Evolutionary conservation across 164 flowering plant genomes (phyloP), one percentile per base, ranked within the genome.

Genomic region (Magnolia kwangsiensis): DNA sequence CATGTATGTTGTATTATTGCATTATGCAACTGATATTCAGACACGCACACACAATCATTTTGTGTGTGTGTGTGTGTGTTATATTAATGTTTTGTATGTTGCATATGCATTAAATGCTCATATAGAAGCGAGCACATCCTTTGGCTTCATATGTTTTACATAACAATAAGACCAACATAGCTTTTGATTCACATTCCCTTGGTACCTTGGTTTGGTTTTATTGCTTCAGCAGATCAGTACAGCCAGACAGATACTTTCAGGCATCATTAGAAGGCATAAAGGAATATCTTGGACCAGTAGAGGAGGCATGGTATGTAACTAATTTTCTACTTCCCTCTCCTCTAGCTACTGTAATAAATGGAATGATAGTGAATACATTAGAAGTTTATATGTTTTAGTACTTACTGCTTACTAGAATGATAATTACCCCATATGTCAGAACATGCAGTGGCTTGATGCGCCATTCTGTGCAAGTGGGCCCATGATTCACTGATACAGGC

Each of bases 211-310:
- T 72, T 72, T 77, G 61, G 45, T 18, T 69, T 50, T 77, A 64
- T 78, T 74, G 70, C 51, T 78, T 78, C 78, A 27, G 71, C 84
- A 90, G 96, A 81, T 92, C 78, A 89, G 85, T 76, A 68, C 81
- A 73, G 91, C 92, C 64, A 72, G 78, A 63, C 71, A 84, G n/a
- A 75, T 79, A 70, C 90, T 92, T 75, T 68, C 81, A 73, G 72
- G 76, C 58, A 81, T 83, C 71, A 63, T 83, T 50, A 50, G 68
- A 55, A 87, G 80, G 78, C 84, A 91, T 92, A 88, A 87, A 72
- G 80, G 83, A 51, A 80, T 90, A 83, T 84, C 90, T 16, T 89
- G 93, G 92, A 84, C 86, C 67, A 87, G 82, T 78, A 80, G 90
- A 77, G 97, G 90, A 74, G 88, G 89, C 81, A 78, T 86, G 94